Percentiles rank a stretch among this genome's conserved stretches.
Evolutionary conservation across 1,139 yeast species (phyloP).

Genomic region (Pichia norvegensis): DNA sequence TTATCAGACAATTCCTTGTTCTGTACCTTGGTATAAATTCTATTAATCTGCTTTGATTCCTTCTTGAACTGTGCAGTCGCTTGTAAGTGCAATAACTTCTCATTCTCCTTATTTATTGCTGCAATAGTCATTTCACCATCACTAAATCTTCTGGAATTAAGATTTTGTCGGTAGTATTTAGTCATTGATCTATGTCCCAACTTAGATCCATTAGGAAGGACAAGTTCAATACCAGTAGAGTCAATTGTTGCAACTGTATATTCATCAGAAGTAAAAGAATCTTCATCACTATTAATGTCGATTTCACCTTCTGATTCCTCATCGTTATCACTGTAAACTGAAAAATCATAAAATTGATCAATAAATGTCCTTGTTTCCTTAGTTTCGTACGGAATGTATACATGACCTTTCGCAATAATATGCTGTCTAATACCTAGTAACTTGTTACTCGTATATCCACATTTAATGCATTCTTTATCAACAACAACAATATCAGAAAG

Average conservation of each 20-base stretch:
- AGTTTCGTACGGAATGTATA: slow-evolving; percentile 46
- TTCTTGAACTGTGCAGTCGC: slow-evolving; percentile 25
- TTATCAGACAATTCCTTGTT: slow-evolving; percentile 37
- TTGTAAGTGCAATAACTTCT: slow-evolving; percentile 12
- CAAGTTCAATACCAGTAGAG: slow-evolving; percentile 35
- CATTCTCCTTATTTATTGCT: slow-evolving; percentile 39
- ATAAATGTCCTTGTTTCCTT: slow-evolving; percentile 36
- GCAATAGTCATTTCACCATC: slow-evolving; percentile 47
- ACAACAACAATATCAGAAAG: slow-evolving; percentile 38
- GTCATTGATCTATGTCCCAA: slow-evolving; percentile 43
- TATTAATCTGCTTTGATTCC: slow-evolving; percentile 33
- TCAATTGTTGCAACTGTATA: slow-evolving; percentile 35
- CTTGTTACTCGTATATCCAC: slow-evolving; percentile 46
- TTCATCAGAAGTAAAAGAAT: slow-evolving; percentile 22
- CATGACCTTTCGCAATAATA: slow-evolving; percentile 44
- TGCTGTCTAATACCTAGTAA: slow-evolving; percentile 48
- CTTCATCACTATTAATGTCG: slow-evolving; percentile 17
- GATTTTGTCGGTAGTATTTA: slow-evolving; percentile 37
- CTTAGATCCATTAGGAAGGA: slow-evolving; percentile 42
- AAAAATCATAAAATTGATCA: slow-evolving; percentile 39
- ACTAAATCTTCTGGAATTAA: slow-evolving; percentile 15
- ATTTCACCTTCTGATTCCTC: slow-evolving; percentile 16
- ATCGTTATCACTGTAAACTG: slow-evolving; percentile 12
- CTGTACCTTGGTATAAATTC: slow-evolving; percentile 39
- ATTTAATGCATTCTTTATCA: slow-evolving; percentile 44